Conservation (phyloP, 192 early-diverging fungal species). For the Rhizoclosmatium sp. region DNA sequence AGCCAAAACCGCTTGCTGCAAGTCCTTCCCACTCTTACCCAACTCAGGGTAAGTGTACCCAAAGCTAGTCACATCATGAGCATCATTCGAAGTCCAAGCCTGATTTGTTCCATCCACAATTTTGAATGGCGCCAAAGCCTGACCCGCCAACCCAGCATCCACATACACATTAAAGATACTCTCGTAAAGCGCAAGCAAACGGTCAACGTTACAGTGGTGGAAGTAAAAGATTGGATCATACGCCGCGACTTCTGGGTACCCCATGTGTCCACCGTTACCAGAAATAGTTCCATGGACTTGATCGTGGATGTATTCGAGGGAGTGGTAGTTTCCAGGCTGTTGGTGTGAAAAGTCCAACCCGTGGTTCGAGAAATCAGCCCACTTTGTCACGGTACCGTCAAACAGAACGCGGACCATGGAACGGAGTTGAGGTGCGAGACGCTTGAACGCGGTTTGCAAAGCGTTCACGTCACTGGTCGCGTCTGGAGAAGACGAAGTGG, state of each 20-base stretch:
- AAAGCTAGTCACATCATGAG: not conserved
- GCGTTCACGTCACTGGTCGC: not conserved
- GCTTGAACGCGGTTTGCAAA: slow-evolving; percentile 18
- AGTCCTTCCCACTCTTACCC: not conserved
- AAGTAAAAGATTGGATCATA: slow-evolving; percentile 35
- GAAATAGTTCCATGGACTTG: slow-evolving; percentile 25
- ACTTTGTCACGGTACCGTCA: slow-evolving; percentile 24
- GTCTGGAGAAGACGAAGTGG: not conserved
- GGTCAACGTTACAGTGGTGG: slow-evolving; percentile 30
- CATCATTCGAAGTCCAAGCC: not conserved
- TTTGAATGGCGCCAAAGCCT: slow-evolving; percentile 8
- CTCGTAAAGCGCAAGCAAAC: slow-evolving; percentile 24
- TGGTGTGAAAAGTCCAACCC: not conserved
- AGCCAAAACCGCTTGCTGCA: slow-evolving; percentile 17
- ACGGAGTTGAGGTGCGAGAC: not conserved
- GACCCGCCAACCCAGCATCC: not conserved
- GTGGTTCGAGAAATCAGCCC: slow-evolving; percentile 29
- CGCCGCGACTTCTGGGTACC: slow-evolving; percentile 21
- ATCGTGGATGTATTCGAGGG: slow-evolving; percentile 24
- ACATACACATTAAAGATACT: not conserved
- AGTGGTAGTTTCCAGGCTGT: slow-evolving; percentile 24
- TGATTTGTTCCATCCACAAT: not conserved
- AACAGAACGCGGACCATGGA: slow-evolving; percentile 28
- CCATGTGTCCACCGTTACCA: slow-evolving; percentile 23
- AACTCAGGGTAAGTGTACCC: slow-evolving; percentile 18